These are phyloP conservation scores for Myxozyma kluyveri DNA, from an alignment of 805 yeast genomes.

Conservation along the genomic window DNA sequence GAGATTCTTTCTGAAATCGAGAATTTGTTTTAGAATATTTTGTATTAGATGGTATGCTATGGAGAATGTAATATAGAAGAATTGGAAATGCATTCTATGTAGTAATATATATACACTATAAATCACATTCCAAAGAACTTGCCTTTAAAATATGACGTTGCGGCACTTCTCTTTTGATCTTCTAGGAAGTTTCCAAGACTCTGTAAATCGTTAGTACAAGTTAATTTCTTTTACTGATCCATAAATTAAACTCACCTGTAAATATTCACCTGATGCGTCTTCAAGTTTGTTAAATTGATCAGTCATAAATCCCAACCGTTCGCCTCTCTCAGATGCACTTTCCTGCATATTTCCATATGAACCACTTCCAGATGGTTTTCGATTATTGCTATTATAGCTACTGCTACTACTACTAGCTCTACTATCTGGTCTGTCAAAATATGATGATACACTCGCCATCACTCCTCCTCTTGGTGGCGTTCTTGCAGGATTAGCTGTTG, in stretches of 20 bases:
- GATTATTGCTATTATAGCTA: background rate
- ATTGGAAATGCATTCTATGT: too few relatives aligned
- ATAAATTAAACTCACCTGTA: conserved; percentile 7
- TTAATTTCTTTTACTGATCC: too few relatives aligned
- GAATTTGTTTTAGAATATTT: background rate
- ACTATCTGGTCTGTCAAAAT: background rate
- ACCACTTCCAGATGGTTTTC: background rate
- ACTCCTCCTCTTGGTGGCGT: background rate
- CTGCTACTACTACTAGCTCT: background rate
- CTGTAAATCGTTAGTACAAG: background rate
- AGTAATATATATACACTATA: too few relatives aligned
- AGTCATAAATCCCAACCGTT: conserved; percentile 23
- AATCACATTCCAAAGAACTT: conserved; percentile 10
- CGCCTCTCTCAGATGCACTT: conserved; percentile 25
- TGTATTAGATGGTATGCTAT: background rate
- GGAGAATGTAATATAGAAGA: background rate
- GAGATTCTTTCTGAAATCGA: background rate
- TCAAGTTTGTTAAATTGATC: conserved; percentile 22
- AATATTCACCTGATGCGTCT: conserved; percentile 27
- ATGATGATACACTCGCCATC: background rate
- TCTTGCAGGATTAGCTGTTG: background rate
- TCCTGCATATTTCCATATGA: conserved; percentile 15
- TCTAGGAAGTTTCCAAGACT: conserved; percentile 18
- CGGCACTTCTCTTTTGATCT: conserved; percentile 17
- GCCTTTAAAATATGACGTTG: conserved; percentile 23